Evolutionary conservation across 2,329 filamentous ascomycete genomes (phyloP).

Genomic region (Phialophora chinensis): DNA sequence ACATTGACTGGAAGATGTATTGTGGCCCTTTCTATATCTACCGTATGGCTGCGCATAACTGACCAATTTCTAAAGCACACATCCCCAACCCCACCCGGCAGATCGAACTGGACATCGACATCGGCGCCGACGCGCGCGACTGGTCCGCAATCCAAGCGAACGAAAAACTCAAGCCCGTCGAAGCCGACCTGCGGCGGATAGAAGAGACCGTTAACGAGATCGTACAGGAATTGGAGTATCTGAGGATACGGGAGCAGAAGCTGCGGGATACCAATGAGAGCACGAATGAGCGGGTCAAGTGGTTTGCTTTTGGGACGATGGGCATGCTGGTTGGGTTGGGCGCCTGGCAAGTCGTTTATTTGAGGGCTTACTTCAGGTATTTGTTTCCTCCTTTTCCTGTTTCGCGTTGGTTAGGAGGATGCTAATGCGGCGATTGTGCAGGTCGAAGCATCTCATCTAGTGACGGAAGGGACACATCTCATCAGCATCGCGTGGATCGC

Average conservation of each 20-base stretch:
- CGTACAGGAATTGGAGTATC: constrained; percentile 94
- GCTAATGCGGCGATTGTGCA: constrained; percentile 41
- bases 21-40: neutral
- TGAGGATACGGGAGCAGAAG: constrained; percentile 87
- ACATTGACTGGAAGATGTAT: constrained; percentile 67
- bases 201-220: constrained; percentile 90
- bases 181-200: constrained; percentile 90
- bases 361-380: constrained; percentile 92
- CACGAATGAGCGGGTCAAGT: constrained; percentile 98
- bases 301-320: constrained; percentile 95
- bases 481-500: neutral
- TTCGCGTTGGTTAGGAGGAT: neutral
- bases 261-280: constrained; percentile 98
- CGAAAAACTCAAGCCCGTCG: constrained; percentile 97
- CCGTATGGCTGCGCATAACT: constrained; percentile 12
- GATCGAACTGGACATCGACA: constrained; percentile 92
- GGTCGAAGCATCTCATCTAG: constrained; percentile 73
- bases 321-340: constrained; percentile 87
- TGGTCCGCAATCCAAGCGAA: constrained; percentile 95
- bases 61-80: constrained; percentile 39
- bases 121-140: constrained; percentile 95
- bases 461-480: constrained; percentile 5
- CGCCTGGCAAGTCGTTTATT: constrained; percentile 96
- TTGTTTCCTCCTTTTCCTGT: constrained; percentile 40
- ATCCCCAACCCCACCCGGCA: constrained; percentile 64